These are phyloP conservation scores for Mucor mucedo DNA, from an alignment of 371 early-diverging fungal genomes.

Conservation along the genomic window DNA sequence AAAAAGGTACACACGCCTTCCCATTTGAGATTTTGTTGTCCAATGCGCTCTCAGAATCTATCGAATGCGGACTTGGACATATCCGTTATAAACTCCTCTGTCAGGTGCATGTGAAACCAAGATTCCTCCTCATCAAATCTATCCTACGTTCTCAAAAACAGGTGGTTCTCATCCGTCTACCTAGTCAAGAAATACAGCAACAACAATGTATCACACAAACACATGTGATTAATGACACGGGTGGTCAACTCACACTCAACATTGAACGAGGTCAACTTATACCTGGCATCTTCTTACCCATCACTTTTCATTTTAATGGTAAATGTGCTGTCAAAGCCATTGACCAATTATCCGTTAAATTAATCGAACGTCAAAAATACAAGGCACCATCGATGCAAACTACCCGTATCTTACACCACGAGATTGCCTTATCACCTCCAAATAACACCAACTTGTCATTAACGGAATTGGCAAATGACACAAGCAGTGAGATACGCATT, in stretches of 20 bases:
- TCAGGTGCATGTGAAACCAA: conserved; percentile 37
- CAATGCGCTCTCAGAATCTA: conserved; percentile 48
- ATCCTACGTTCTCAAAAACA: conserved; percentile 22
- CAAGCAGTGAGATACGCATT: conserved; percentile 25
- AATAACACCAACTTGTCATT: neutral
- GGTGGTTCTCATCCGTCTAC: conserved; percentile 35
- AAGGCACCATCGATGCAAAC: conserved; percentile 41
- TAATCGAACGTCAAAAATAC: conserved; percentile 47
- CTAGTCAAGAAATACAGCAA: conserved; percentile 20
- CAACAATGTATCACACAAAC: conserved; percentile 44
- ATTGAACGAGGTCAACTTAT: conserved; percentile 39
- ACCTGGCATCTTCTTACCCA: conserved; percentile 34
- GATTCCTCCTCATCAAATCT: conserved; percentile 22
- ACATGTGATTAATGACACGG: conserved; percentile 23
- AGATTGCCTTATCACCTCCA: conserved; percentile 34
- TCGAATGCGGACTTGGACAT: conserved; percentile 48
- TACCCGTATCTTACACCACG: conserved; percentile 44
- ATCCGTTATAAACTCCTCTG: conserved; percentile 45
- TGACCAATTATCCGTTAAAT: conserved; percentile 35
- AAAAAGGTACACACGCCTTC: conserved; percentile 40
- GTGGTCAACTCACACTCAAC: conserved; percentile 28
- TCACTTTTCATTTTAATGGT: conserved; percentile 28
- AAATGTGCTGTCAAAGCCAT: conserved; percentile 13
- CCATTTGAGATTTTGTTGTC: conserved; percentile 50
- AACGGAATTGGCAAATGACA: neutral